Evolutionary conservation across 805 yeast species (phyloP), one percentile per base, ranked within the genome.

Genomic region (Yarrowia divulgata): DNA sequence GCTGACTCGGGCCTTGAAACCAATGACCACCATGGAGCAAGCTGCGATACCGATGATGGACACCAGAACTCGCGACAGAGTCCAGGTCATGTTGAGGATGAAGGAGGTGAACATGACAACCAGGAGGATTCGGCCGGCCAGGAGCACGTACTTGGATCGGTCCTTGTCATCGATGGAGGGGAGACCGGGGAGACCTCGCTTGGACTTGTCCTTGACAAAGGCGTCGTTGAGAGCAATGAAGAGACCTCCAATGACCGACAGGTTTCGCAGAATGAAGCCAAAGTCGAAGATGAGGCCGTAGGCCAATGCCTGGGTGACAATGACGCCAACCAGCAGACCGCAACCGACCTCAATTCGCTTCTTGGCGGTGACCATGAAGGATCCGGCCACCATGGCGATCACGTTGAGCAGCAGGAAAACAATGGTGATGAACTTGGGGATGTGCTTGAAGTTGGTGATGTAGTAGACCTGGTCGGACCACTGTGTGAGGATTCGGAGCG

Each of bases 401-500:
- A 93, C 85, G 74, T 93, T 90, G 49, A 79, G 42, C 9, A 86
- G 70, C 72, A 95, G 83, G 74, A 92, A 90, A n/a, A 87, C 48
- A n/a, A 88, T 84, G 23, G 93, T 92, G 69, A 94, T 79, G 84
- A 89, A 86, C 73, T 86, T 84, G 78, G 97, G 96, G 71, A 88
- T 81, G 73, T 88, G 91, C 77, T 97, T 87, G 82, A 87, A 90
- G 73, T 87, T 87, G 81, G 90, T 85, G 73, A 95, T 83, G 78
- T 90, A 94, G 78, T 87, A 90, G 32, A 91, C 91, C 79, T 94
- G 99, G 75, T 91, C 97, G 43, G 84, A 79, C 98, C 98, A 94
- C 81, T 93, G 98, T 7, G 92, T 81, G 67, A 88, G 74, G 75
- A 94, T 91, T 78, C 99, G 85, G 67, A 89, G 77, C 3, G 97